Base-by-base conservation (phyloP, 2,329 filamentous ascomycete species). In the Niveomyces coronatus region DNA sequence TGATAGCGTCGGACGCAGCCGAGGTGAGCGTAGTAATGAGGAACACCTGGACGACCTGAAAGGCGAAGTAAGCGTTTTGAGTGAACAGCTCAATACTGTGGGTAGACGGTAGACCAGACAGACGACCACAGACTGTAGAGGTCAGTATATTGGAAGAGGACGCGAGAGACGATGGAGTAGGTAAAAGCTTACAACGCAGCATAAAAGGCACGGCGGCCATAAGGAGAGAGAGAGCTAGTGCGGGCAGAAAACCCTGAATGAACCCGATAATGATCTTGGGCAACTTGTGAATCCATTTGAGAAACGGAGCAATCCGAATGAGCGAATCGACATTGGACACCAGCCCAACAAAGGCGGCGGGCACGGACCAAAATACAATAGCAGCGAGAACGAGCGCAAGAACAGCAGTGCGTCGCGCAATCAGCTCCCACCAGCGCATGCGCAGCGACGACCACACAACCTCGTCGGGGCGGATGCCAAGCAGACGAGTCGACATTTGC, bases 31-130 rank as follows among this genome's bases (percentile, higher is more conserved):
- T 94, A 6, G 84, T 79, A 27, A 96, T 77, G 36, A 96, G 64
- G 65, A 96, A 96, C 24, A 94, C 85, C 57, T 96, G 88, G n/a
- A 94, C 68, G 31, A 96, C 75, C 59, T 91, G 85, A 66, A 93
- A 93, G 44, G 74, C 74, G 52, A 94, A 98, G 68, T 93, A 96
- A 51, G 79, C 82, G 55, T 91, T 94, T 56, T 96, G 86, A 0
- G 85, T 88, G 44, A 85, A 87, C 9, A 96, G 68, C 61, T 98
- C 91, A 11, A 91, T 78, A 7, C 81, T 75, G 2, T 32, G 22
- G 14, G n/a, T 43, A 8, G 41, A 43, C 5, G 41, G 29, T 10
- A 43, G 22, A 2, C 41, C 41, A 5, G 41, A 43, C 17, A 31
- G n/a, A n/a, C 41, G 36, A 6, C 41, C 41, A 15, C 31, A 40